These are phyloP conservation scores for Cercis canadensis DNA, from an alignment of 306 rosid genomes.

Conservation along the genomic window DNA sequence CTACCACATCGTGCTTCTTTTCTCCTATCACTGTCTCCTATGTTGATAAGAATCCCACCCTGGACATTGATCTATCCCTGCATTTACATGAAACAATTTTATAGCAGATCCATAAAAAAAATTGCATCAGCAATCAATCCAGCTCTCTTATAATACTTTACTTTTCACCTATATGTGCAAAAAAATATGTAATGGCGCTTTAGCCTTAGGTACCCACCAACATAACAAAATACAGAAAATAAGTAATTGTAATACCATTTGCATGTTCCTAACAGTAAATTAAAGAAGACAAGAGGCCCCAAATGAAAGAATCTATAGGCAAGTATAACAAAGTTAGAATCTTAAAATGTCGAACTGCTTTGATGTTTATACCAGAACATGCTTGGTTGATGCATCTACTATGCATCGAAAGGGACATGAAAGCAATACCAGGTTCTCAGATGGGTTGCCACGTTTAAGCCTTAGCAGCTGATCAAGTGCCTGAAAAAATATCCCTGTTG, in stretches of 20 bases:
- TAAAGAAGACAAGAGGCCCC: not conserved
- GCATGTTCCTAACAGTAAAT: not conserved
- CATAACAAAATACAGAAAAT: conserved; percentile 8
- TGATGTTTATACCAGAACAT: conserved; percentile 26
- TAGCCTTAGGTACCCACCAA: not conserved
- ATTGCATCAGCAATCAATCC: conserved; percentile 17
- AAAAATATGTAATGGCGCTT: too few relatives aligned
- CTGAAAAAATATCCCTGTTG: conserved; percentile 35
- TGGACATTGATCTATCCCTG: conserved; percentile 36
- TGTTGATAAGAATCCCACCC: conserved; percentile 62
- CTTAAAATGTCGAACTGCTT: conserved; percentile 25
- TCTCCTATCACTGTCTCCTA: conserved; percentile 51
- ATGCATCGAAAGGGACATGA: conserved; percentile 41
- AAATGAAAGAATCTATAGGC: not conserved
- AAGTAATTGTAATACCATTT: not conserved
- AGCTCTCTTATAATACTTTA: not conserved
- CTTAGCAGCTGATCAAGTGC: conserved; percentile 23
- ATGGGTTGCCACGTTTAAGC: conserved; percentile 38
- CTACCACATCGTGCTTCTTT: conserved; percentile 47
- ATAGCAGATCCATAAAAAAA: conserved; percentile 18
- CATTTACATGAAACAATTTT: conserved; percentile 17
- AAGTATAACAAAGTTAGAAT: conserved; percentile 32
- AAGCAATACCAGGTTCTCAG: conserved; percentile 25
- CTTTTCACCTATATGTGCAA: too few relatives aligned
- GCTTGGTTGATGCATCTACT: not conserved